Base-by-base conservation (phyloP, 192 early-diverging fungal genomes). In the Entomortierella beljakovae region DNA sequence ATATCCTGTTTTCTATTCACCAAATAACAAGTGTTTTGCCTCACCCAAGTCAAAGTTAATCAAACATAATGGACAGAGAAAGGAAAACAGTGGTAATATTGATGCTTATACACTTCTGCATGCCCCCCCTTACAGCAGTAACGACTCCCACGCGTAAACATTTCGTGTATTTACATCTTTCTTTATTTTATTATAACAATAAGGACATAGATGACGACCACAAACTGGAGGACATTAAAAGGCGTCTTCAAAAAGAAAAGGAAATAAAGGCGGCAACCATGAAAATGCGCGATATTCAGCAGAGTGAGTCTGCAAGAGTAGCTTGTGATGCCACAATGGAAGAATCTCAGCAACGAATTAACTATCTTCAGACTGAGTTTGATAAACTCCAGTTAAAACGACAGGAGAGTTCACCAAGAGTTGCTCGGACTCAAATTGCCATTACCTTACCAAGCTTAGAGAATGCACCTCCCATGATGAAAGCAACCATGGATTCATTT, bases 291-390 rank as follows among this genome's bases (percentile, higher is more conserved):
- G 75, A 60, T 28, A 54, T 79, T 38, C 75, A 79, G 38, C 61
- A 70, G 57, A 70, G 67, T n/a, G 75, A 69, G 3, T 55, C 68
- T 6, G 75, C 67, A 56, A 69, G 60, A 35, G 86, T 91, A 54
- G 89, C 94, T 61, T 96, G 94, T 66, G 92, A 97, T 64, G 81
- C 81, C 48, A 87, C 88, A 70, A 86, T 93, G 55, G 80, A 64
- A 37, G 89, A 92, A 43, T 82, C 85, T 23, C 87, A 92, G 63
- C 88, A 87, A 52, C 83, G 86, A 53, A 89, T 94, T 69, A 88
- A 87, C 31, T 94, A 88, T 57, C 86, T 93, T 50, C 83, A 86
- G 54, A 87, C 86, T 55, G 88, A 93, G 80, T 88, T 90, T 40
- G 82, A 83, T 49, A 88, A 86, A 33, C 67, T 94, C 15, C 82